These are phyloP conservation scores for Neophaeococcomyces mojaviensis DNA, from an alignment of 2,329 filamentous ascomycete genomes.

Conservation along the genomic window DNA sequence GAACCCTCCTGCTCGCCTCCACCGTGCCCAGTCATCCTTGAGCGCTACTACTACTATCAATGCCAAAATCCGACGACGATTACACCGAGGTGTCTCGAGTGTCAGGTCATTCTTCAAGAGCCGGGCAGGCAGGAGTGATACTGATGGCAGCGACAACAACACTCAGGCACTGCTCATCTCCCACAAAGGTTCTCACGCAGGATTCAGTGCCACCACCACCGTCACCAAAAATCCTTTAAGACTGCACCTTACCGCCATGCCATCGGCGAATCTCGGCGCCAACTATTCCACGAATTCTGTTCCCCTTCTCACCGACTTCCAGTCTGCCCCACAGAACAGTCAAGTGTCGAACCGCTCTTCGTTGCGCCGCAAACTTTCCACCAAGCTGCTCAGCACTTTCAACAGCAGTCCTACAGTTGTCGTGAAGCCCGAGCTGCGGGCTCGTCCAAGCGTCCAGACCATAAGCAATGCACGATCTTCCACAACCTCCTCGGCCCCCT, in stretches of 20 bases:
- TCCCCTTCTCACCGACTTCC: not conserved
- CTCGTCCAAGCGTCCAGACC: slow-evolving; percentile 20
- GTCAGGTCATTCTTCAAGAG: slow-evolving; percentile 9
- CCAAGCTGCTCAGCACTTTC: not conserved
- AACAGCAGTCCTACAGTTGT: slow-evolving; percentile 15
- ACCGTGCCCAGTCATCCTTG: not conserved
- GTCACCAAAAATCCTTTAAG: slow-evolving; percentile 1
- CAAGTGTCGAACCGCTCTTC: not conserved
- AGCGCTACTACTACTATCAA: not conserved
- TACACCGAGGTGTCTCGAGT: slow-evolving; percentile 1
- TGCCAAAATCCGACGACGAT: not conserved
- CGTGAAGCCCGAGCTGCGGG: slow-evolving; percentile 13
- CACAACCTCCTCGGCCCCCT: not conserved
- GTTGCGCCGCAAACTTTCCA: slow-evolving; percentile 2
- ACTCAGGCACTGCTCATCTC: not conserved
- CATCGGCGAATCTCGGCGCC: not conserved
- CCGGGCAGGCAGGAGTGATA: not conserved
- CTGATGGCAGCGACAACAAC: not conserved
- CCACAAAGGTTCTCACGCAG: not conserved
- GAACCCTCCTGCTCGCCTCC: not conserved
- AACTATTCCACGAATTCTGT: not conserved
- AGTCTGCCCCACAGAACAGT: not conserved
- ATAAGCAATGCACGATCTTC: slow-evolving; percentile 9
- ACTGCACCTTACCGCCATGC: not conserved
- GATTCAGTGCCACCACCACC: not conserved